phyloP scores from a whole-genome alignment of 345 rosid species.

The Sonneratia alba region DNA sequence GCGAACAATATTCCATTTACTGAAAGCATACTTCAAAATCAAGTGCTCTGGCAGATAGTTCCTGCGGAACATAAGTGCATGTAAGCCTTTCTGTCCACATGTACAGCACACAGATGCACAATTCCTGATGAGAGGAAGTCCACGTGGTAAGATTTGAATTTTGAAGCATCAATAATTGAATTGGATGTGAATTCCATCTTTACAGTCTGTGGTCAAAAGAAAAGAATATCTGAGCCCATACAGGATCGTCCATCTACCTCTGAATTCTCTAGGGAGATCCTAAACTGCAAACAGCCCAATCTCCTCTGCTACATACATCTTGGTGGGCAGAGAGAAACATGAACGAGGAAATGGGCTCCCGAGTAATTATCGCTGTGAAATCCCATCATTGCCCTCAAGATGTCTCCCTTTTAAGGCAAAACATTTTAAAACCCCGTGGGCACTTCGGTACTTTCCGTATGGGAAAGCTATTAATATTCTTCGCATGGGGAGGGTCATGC shows the following conservation, averaged over 20 bases:
- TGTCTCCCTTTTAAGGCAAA: background rate
- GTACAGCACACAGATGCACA: background rate
- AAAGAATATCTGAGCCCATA: constrained; percentile 1
- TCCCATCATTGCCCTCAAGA: constrained; percentile 9
- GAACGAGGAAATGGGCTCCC: constrained; percentile 3
- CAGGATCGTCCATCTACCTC: constrained; percentile 1
- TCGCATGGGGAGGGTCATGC: constrained; percentile 7
- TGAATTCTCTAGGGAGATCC: constrained; percentile 4
- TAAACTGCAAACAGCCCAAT: background rate
- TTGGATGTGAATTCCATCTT: background rate
- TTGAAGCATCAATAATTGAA: background rate
- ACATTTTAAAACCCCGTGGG: background rate
- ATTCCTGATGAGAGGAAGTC: background rate
- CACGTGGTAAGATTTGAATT: background rate
- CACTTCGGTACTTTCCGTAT: constrained; percentile 3
- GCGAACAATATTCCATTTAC: background rate
- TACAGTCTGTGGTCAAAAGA: background rate
- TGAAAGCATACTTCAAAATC: background rate
- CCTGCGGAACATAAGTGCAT: background rate
- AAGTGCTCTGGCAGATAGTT: background rate
- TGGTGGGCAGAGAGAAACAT: constrained; percentile 1
- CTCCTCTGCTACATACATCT: constrained; percentile 2
- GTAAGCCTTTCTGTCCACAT: background rate
- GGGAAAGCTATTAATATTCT: constrained; percentile 2
- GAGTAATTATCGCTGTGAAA: background rate